Base-by-base conservation (phyloP, 1,284 basidiomycete species). In the Spongiforma sp. region DNA sequence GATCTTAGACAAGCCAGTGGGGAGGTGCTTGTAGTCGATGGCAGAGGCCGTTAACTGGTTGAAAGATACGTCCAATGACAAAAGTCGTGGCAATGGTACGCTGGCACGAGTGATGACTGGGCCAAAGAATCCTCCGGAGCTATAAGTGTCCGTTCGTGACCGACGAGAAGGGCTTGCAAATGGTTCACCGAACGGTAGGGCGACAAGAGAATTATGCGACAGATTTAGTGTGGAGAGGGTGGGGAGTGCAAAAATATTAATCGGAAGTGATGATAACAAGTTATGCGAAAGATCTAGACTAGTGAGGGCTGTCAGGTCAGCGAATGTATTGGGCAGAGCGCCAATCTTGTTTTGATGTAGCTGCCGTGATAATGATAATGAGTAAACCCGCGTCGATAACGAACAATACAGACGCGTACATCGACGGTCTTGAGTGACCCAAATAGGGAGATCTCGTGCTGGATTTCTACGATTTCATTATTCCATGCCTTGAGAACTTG, bases 401-500 rank as follows among this genome's bases (percentile, higher is more conserved):
- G 36, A 59, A 41, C 24, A 65, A 55, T 58, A 21, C 12, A 36
- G 54, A 80, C 86, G 63, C 86, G 64, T 78, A 93, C 91, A 76
- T 94, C 93, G 37, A 94, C 70, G 5, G 81, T 83, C 76, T 93
- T 93, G 58, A 94, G 79, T 4, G 90, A 91, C 5, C 93, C 92
- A 72, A 94, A 94, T 64, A 93, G 81, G 0, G 89, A 89, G 34
- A 94, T 88, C 72, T 94, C 93, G 30, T 87, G 87, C 69, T 93
- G 92, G 36, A 94, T 82, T 72, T 91, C 89, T 17, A 84, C 68
- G 37, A 94, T 93, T 34, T 89, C 88, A 69, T 94, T 94, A 68
- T 86, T 90, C 84, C 88, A 89, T 24, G 87, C 88, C 70, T 92
- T 93, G 53, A 94, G 75, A 1, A 90, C 80, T 52, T 85, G 83